Evolutionary conservation across 257 asterid genomes (phyloP), one percentile per base, ranked within the genome.

Genomic region (Linaria vulgaris): DNA sequence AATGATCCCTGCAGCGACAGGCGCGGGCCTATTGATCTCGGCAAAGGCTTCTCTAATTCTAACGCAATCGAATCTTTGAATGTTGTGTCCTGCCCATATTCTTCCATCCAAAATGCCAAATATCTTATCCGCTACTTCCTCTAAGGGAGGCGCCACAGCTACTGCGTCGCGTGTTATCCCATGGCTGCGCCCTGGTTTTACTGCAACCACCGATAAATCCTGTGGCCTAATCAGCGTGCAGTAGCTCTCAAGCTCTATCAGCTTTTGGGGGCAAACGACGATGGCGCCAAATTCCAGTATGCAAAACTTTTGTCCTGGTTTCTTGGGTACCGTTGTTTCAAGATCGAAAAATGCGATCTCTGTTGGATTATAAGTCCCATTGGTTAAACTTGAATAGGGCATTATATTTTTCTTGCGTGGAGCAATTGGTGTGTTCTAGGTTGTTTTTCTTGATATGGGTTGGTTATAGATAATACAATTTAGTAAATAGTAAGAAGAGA

Each of bases 1-100:
- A 6, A 94, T 81, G 0, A 88, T 71, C 48, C 95, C 97, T 50
- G 69, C 75, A 3, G 99, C 90, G 12, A 43, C 62, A 0, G 99
- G 99, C 0, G 88, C 72, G 39, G 96, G 85, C 57, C 63, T 66
- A 49, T 76, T 69, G 58, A 84, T 67, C 64, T 79, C 83, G 39
- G 77, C 83, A 66, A 87, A 94, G 5, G 96, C 91, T 45, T 85
- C 95, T 24, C 59, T 85, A 34, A 94, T 85, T 31, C 96, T 72
- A 51, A 94, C 86, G 45, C 96, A 87, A 71, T 94, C 97, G 16
- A 94, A 94, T 53, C 97, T 79, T 34, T 61, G 91, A 41, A 92
- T 94, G 46, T 94, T 94, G 58, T 94, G 99, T 3, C 99, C 99
- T 1, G 95, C 99, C 97, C 99, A 94, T 48, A 94, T 81, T 39